These are phyloP conservation scores for Capsicum chinense DNA, from an alignment of 257 asterid genomes.

Conservation along the genomic window DNA sequence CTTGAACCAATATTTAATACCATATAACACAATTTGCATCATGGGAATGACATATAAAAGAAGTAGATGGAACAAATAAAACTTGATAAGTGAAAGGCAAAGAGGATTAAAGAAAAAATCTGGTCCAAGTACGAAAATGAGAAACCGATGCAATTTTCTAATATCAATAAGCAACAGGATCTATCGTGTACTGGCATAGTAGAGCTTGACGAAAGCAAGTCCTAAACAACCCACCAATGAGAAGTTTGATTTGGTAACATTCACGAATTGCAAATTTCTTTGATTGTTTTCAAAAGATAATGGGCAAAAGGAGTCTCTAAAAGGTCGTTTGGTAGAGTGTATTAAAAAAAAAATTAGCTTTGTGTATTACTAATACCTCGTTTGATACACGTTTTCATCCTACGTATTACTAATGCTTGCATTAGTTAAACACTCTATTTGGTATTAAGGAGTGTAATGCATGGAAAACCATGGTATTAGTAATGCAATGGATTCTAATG, in stretches of 20 bases:
- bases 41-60: neutral
- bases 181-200: neutral
- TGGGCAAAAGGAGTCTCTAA: neutral
- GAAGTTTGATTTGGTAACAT: constrained; percentile 13
- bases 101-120: neutral
- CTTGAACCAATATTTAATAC: constrained; percentile 12
- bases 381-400: too few species aligned
- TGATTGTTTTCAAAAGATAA: neutral
- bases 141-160: constrained; percentile 5
- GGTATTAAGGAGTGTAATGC: too few species aligned
- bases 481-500: too few species aligned
- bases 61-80: neutral
- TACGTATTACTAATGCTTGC: too few species aligned
- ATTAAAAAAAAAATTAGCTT: too few species aligned
- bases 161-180: neutral
- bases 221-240: neutral
- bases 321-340: too few species aligned
- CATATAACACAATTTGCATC: neutral
- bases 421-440: too few species aligned
- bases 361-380: too few species aligned
- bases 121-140: neutral
- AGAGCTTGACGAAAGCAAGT: neutral
- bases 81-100: neutral
- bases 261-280: neutral
- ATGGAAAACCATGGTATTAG: too few species aligned